Base-by-base conservation (phyloP, 306 rosid species). In the Oxytropis ochrocephala region DNA sequence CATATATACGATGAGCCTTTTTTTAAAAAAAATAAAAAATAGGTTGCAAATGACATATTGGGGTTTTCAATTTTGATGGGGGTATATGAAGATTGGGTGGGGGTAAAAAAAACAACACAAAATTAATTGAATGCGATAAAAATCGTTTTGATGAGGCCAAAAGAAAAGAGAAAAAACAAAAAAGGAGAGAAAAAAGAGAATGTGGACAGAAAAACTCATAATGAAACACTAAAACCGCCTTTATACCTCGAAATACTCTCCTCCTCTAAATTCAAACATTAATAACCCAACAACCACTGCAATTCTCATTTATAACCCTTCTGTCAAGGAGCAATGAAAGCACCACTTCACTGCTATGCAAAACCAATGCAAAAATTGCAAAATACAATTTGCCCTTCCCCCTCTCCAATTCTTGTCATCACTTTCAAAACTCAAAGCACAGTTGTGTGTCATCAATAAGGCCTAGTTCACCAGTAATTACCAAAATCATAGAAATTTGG, bases 271-370 rank as follows among this genome's bases (percentile, higher is more conserved):
- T 33, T 18, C 30, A 58, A 42, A 42, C 78, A 78, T 78, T 78
- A 58, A 78, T 78, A 66, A 18, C 29, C 46, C 82, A 78, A 78
- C 82, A 30, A 78, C 78, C 70, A 43, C 82, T 58, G 65, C 65
- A 49, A 42, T 49, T 7, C 18, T 57, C 82, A 78, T 78, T 78
- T 66, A 78, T 66, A 42, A 13, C 36, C 68, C 19, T 44, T 64
- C 54, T 32, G 4, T 21, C 57, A 42, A 16, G 63, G 7, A 56
- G 43, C 52, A 16, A 9, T 46, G 83, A 79, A 53, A 79, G 80
- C 79, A 73, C 42, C 80, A 53, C 53, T 74, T 69, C 73, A 70
- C 48, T 73, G 83, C 79, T 0, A 66, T 39, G 1, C 11, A 67
- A 24, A 50, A 59, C 58, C 66, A 69, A 55, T 42, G 44, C 75